Evolutionary conservation across 176 grass and related monocot genomes (phyloP).

Genomic region (Triticum turgidum): DNA sequence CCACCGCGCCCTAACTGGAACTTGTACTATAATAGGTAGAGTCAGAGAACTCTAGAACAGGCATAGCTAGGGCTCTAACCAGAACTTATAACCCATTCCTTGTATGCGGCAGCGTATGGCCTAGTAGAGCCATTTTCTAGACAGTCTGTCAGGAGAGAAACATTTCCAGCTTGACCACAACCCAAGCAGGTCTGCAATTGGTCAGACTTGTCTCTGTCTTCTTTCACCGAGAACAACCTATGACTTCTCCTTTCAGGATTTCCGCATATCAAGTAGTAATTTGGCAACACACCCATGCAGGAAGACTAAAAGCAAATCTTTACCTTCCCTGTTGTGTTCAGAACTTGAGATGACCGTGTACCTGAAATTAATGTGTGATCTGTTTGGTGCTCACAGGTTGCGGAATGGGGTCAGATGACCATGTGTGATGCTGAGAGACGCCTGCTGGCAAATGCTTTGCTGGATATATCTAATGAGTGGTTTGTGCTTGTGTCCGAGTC

Average conservation of each 20-base stretch:
- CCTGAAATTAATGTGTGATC: constrained; percentile 21
- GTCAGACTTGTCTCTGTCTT: background rate
- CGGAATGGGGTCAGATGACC: constrained; percentile 91
- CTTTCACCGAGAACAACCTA: background rate
- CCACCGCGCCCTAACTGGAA: background rate
- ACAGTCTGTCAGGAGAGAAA: background rate
- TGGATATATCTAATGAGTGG: constrained; percentile 87
- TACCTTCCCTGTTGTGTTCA: constrained; percentile 5
- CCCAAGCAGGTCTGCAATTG: background rate
- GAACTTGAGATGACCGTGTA: background rate
- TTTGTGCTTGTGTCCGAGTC: constrained; percentile 93
- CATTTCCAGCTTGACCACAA: background rate
- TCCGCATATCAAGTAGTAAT: background rate
- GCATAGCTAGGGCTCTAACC: background rate
- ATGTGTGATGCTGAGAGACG: constrained; percentile 98
- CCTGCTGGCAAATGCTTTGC: constrained; percentile 74
- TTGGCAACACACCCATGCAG: background rate
- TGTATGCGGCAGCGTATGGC: background rate
- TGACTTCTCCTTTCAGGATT: background rate
- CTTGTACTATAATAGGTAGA: background rate
- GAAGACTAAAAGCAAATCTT: background rate
- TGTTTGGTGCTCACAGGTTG: constrained; percentile 55
- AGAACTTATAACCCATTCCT: background rate
- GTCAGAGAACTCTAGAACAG: background rate
- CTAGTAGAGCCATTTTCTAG: background rate